These are phyloP conservation scores for Ceriops decandra DNA, from an alignment of 345 rosid species.

Conservation along the genomic window DNA sequence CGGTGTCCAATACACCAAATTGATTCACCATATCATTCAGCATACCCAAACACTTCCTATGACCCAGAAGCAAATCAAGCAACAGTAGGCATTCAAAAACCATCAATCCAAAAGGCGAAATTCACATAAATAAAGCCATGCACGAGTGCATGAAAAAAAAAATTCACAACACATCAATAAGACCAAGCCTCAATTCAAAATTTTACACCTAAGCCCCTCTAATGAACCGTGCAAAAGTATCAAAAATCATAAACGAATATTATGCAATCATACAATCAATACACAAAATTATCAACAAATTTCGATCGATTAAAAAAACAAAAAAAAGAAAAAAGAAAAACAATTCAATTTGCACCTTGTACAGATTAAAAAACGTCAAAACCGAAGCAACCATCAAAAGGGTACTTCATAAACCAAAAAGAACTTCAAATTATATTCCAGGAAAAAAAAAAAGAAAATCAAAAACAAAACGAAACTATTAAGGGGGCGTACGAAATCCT, in stretches of 20 bases:
- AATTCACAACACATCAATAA: background rate
- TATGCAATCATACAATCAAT: constrained; percentile 7
- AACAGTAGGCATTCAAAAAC: background rate
- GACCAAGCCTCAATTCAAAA: background rate
- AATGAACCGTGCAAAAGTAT: constrained; percentile 9
- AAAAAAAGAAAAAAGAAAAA: background rate
- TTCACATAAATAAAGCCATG: constrained; percentile 1
- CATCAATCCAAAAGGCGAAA: background rate
- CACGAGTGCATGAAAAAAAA: constrained; percentile 7
- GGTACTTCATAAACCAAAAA: too few relatives aligned
- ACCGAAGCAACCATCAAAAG: background rate
- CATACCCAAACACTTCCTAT: background rate
- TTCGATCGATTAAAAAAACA: background rate
- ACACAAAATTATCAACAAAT: background rate
- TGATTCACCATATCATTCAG: background rate
- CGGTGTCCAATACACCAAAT: constrained; percentile 3
- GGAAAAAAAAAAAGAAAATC: background rate
- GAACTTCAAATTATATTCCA: too few relatives aligned
- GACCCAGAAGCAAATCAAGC: too few relatives aligned
- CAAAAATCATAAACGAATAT: constrained; percentile 16
- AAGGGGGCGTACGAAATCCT: constrained; percentile 22
- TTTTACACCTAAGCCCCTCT: background rate
- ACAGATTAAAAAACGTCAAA: constrained; percentile 14
- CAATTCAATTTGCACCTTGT: constrained; percentile 21
- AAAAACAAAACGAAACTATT: constrained; percentile 13